Conservation (phyloP, 108 stramenopile genomes). For the Epithemia pelagica region DNA sequence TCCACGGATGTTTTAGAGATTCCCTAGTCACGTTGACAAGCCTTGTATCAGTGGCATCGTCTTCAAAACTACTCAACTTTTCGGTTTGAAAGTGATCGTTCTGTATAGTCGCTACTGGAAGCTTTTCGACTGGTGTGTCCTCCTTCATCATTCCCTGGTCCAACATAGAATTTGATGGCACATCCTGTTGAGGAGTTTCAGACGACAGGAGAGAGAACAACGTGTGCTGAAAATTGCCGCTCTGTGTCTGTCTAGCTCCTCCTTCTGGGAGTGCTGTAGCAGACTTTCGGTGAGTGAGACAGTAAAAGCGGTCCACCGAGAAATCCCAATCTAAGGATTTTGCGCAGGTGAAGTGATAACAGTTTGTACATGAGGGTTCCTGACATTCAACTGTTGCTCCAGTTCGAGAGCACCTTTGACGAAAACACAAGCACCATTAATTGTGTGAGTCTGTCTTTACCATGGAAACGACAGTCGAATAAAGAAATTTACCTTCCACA, state of each 20-base stretch:
- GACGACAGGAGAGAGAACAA: background rate
- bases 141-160: too few relatives aligned
- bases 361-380: conserved; percentile 9
- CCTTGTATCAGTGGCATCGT: background rate
- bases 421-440: too few relatives aligned
- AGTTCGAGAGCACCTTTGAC: conserved; percentile 3
- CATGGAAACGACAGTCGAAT: too few relatives aligned
- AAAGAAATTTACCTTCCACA: conserved; percentile 11
- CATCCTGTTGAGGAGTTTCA: too few relatives aligned
- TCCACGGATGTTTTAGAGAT: background rate
- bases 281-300: conserved; percentile 21
- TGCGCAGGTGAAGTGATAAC: conserved; percentile 32
- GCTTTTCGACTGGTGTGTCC: too few relatives aligned
- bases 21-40: background rate
- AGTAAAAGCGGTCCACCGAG: conserved; percentile 28
- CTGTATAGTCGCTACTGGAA: too few relatives aligned
- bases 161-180: too few relatives aligned
- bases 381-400: conserved; percentile 38
- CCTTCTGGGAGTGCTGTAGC: background rate
- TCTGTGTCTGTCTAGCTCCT: background rate
- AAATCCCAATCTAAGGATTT: conserved; percentile 26
- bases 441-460: too few relatives aligned
- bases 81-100: background rate
- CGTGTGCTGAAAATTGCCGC: background rate
- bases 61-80: background rate